A percentile compares a stretch with the other conserved stretches of the same genome.
Evolutionary conservation across 2,329 filamentous ascomycete genomes (phyloP).

Genomic region (Pseudocercospora crystallina): DNA sequence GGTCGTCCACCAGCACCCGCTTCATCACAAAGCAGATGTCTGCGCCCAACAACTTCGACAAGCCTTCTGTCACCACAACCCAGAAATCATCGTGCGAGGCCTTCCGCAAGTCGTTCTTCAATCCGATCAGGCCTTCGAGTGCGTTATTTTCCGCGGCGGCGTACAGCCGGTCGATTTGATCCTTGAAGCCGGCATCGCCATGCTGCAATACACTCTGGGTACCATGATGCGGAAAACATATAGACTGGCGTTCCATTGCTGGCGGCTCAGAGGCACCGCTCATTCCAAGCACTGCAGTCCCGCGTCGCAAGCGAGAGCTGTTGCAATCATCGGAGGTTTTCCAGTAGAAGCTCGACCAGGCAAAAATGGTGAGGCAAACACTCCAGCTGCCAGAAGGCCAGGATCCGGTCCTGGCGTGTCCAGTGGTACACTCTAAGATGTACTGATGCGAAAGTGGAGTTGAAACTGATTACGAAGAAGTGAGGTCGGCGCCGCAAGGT

Average conservation of each 20-base stretch:
- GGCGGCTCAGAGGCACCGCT: conserved; percentile 2
- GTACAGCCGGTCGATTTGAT: conserved; percentile 26
- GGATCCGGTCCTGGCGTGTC: background rate
- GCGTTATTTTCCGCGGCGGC: conserved; percentile 57
- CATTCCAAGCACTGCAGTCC: conserved; percentile 15
- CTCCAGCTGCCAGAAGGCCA: background rate
- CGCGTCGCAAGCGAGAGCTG: background rate
- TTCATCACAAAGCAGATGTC: conserved; percentile 71
- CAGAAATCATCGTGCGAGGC: conserved; percentile 63
- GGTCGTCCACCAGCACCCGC: conserved; percentile 60
- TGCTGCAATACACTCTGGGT: conserved; percentile 27
- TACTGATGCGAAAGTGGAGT: background rate
- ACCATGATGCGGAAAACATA: conserved; percentile 31
- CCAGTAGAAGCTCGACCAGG: too few relatives aligned
- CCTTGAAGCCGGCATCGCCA: conserved; percentile 27
- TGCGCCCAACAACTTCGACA: conserved; percentile 62
- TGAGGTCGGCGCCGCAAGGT: background rate
- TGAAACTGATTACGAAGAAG: background rate
- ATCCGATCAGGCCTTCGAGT: conserved; percentile 57
- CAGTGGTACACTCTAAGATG: background rate
- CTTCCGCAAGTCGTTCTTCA: conserved; percentile 58
- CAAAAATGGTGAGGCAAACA: background rate
- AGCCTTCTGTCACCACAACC: conserved; percentile 61
- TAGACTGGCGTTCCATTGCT: conserved; percentile 26
- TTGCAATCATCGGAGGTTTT: background rate